These are phyloP conservation scores for Suhomyces kilbournensis DNA, from an alignment of 805 yeast genomes.

Conservation along the genomic window DNA sequence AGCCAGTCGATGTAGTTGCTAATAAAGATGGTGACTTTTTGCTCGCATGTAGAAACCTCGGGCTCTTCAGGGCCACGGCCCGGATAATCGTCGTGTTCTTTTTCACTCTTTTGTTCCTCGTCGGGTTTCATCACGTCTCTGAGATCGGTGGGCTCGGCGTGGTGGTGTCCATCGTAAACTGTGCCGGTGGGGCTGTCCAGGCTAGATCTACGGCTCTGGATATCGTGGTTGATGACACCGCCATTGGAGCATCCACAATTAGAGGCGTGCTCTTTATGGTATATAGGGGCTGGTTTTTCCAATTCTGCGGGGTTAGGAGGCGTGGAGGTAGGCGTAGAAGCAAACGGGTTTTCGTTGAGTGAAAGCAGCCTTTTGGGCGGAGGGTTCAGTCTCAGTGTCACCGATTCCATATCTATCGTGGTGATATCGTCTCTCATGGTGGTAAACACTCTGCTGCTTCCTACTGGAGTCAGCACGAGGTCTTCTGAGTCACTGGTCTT, in stretches of 20 bases:
- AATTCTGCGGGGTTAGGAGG: neutral
- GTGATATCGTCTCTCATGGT: constrained; percentile 35
- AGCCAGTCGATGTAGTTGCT: constrained; percentile 54
- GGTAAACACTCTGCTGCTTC: constrained; percentile 14
- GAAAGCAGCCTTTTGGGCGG: neutral
- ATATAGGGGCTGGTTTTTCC: constrained; percentile 6
- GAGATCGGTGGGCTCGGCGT: neutral
- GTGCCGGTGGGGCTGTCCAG: neutral
- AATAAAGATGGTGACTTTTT: constrained; percentile 30
- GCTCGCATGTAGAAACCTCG: neutral
- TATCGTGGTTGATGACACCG: neutral
- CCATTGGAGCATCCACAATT: neutral
- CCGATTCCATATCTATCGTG: constrained; percentile 30
- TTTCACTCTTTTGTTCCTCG: neutral
- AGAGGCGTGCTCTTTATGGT: neutral
- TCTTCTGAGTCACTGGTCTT: neutral
- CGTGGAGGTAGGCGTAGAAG: neutral
- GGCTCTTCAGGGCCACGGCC: neutral
- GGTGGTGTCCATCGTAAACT: neutral
- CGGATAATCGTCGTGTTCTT: too few species aligned
- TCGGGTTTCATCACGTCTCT: neutral
- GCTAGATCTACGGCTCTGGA: neutral
- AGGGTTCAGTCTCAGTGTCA: neutral
- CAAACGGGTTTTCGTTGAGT: constrained; percentile 17
- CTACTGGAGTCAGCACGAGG: neutral